Base-by-base conservation (phyloP, 192 early-diverging fungal species). In the Pilobolus umbonatus region DNA sequence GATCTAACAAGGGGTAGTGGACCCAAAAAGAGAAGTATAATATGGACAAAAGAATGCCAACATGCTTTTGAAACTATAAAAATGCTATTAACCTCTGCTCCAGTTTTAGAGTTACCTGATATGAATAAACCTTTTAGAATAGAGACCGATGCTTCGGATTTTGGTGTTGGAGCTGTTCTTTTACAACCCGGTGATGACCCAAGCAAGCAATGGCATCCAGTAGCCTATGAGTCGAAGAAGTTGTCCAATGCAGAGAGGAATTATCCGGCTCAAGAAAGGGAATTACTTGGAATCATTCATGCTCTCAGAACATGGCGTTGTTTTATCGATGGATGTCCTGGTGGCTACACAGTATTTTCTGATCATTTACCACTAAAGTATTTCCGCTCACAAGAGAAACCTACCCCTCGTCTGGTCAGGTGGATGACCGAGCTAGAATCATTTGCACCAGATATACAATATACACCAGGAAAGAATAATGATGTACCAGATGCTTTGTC, bases 211-310 rank as follows among this genome's bases (percentile, higher is more conserved):
- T 45, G 4, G 21, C 45, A 49, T 12, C 72, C 72, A 0, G 28
- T 69, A 0, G 72, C 67, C 0, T 73, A 57, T 51, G 65, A 67
- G 43, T 69, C 67, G 10, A 55, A 60, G 39, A 74, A 74, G 25
- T 45, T 69, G 22, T 53, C 47, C 7, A 15, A 36, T 12, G 73
- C 62, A 56, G 24, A 64, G 61, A 19, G 48, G 25, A 67, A 69
- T 11, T 67, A 69, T 28, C 61, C 64, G 14, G 42, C 55, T 5
- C 55, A 57, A 45, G 28, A 57, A 45, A 15, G 43, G 14, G 55
- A 57, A 40, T 17, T 57, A n/a, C 29, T 57, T 1, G 42, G 40
- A 26, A 44, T 57, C 24, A 19, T 57, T n/a, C 42, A 57, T 45
- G 39, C 40, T 15, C 42, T 57, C 2, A 10, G 55, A n/a, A 57